Evolutionary conservation across 208 protist genomes (phyloP).

Genomic region (Wallacemonas sp.): DNA sequence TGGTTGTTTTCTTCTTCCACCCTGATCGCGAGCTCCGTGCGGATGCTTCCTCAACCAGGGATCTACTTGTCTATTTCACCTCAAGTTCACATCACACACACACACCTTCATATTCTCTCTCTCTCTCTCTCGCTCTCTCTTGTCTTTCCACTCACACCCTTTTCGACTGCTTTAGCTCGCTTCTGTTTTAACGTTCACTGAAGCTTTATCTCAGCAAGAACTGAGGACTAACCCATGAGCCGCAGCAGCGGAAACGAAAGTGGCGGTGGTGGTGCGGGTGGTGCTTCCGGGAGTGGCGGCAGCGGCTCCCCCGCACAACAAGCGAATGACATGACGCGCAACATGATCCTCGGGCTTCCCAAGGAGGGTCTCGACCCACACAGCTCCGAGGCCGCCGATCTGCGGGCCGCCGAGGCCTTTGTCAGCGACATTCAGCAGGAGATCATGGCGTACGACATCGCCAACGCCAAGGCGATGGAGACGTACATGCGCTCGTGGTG

Average conservation of each 20-base stretch:
- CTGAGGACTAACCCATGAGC: too few relatives aligned
- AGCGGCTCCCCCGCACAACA: slow-evolving; percentile 35
- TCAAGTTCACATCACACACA: too few relatives aligned
- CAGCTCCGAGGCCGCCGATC: slow-evolving; percentile 59
- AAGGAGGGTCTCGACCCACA: slow-evolving; percentile 51
- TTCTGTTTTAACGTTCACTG: too few relatives aligned
- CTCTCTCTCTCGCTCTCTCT: background rate
- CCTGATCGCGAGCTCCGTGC: too few relatives aligned
- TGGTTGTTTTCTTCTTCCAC: slow-evolving; percentile 10
- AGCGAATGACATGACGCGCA: slow-evolving; percentile 60
- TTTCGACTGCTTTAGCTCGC: background rate
- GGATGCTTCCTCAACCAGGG: too few relatives aligned
- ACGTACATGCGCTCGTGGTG: slow-evolving; percentile 59
- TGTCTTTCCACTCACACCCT: background rate
- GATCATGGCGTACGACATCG: slow-evolving; percentile 80
- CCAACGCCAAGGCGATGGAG: slow-evolving; percentile 81
- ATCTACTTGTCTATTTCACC: too few relatives aligned
- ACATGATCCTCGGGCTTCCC: slow-evolving; percentile 72
- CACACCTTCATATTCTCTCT: background rate
- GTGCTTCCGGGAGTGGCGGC: slow-evolving; percentile 13
- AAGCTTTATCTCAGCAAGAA: too few relatives aligned
- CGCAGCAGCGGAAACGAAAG: slow-evolving; percentile 8
- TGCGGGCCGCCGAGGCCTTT: slow-evolving; percentile 79
- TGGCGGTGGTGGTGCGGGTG: background rate
- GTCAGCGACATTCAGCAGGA: slow-evolving; percentile 78